Evolutionary conservation across 352 stramenopile genomes (phyloP).

Genomic region (Phytopythium sindhum): DNA sequence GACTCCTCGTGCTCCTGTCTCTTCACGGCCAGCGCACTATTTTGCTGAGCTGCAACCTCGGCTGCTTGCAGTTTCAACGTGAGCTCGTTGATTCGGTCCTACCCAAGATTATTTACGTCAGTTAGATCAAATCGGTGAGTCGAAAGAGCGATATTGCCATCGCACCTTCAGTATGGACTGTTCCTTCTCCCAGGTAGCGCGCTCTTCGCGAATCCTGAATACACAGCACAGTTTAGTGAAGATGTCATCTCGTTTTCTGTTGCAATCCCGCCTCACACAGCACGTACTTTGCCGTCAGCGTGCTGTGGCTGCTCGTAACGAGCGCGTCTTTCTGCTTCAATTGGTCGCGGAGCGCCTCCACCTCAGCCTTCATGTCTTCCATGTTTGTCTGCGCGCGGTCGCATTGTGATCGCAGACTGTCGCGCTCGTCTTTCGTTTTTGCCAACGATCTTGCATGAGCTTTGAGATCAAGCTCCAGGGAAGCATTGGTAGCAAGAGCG

Average conservation of each 20-base stretch:
- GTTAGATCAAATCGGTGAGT: not conserved
- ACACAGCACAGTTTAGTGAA: not conserved
- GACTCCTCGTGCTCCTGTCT: conserved; percentile 20
- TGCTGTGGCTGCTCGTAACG: conserved; percentile 58
- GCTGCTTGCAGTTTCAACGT: conserved; percentile 54
- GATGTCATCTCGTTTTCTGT: not conserved
- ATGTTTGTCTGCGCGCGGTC: conserved; percentile 60
- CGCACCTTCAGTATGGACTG: conserved; percentile 43
- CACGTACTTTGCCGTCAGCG: conserved; percentile 46
- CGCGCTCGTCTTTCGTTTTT: conserved; percentile 45
- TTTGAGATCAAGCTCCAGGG: conserved; percentile 61
- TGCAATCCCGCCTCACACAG: not conserved
- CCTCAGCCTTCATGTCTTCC: conserved; percentile 44
- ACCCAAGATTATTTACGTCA: not conserved
- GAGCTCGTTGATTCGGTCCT: conserved; percentile 54
- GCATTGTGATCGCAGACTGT: conserved; percentile 42
- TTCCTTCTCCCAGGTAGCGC: conserved; percentile 43
- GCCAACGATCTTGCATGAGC: conserved; percentile 37
- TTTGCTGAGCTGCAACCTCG: conserved; percentile 34
- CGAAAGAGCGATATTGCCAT: not conserved
- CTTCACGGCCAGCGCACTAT: conserved; percentile 11
- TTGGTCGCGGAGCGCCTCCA: conserved; percentile 59
- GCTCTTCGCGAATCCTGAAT: conserved; percentile 55
- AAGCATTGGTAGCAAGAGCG: conserved; percentile 33
- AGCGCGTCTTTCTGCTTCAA: conserved; percentile 72